Percentiles rank a stretch among this genome's conserved stretches.
Conservation (phyloP, 306 rosid genomes). For the Ochetophila trinervis region DNA sequence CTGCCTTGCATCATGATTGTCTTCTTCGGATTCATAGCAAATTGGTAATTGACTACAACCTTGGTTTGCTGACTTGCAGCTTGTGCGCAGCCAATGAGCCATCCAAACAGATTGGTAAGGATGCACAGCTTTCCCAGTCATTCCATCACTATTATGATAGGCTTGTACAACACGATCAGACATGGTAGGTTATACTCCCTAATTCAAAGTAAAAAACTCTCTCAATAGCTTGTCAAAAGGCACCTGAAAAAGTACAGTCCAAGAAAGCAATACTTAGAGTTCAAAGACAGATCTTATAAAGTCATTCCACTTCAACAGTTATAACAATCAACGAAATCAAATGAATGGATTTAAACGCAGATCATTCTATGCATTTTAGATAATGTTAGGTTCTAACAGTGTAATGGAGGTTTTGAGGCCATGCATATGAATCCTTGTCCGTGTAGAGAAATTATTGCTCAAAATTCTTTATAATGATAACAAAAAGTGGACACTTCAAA, state of each 20-base stretch:
- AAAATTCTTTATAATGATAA: too few species aligned
- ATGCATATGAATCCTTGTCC: too few species aligned
- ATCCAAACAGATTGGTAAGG: constrained; percentile 57
- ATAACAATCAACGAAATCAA: not conserved
- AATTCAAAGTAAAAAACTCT: constrained; percentile 1
- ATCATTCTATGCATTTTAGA: not conserved
- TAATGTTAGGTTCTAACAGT: not conserved
- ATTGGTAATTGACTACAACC: constrained; percentile 22
- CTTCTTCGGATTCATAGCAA: constrained; percentile 35
- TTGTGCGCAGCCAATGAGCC: constrained; percentile 59
- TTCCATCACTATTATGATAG: constrained; percentile 31
- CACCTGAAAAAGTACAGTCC: constrained; percentile 16
- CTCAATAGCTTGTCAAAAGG: not conserved
- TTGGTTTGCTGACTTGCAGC: constrained; percentile 40
- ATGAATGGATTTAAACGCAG: not conserved
- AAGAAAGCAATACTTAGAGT: constrained; percentile 1
- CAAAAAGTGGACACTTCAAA: too few species aligned
- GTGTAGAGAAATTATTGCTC: too few species aligned
- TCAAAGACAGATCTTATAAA: constrained; percentile 1
- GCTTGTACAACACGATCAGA: constrained; percentile 38
- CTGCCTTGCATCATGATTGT: constrained; percentile 32
- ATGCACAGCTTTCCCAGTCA: constrained; percentile 29
- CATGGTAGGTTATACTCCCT: constrained; percentile 33
- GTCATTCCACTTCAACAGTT: constrained; percentile 1
- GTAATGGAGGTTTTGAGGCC: too few species aligned